Evolutionary conservation across 2,329 filamentous ascomycete genomes (phyloP), one percentile per base, ranked within the genome.

Genomic region (Ophiostoma quercus): DNA sequence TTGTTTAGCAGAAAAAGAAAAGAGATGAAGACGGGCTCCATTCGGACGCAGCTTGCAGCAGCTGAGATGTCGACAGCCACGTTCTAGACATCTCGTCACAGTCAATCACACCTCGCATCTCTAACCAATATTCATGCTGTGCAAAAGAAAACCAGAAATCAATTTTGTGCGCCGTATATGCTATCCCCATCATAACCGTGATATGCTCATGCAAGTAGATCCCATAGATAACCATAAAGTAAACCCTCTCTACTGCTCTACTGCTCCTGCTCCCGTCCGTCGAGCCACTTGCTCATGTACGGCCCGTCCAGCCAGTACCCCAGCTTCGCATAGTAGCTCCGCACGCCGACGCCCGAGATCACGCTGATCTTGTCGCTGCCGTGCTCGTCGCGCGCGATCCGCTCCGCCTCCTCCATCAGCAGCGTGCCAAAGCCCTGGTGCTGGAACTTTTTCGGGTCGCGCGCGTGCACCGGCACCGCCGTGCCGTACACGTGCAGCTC

Each of bases 401-500:
- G 86, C 81, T 98, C 95, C 0, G 95, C 96, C 81, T 98, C 94
- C 77, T 98, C 94, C 96, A 99, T 99, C 74, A 99, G 78, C 72
- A 99, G 79, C 1, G 95, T 99, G 66, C 95, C 95, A 74, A 96
- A 99, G 0, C 95, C 95, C 78, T 97, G 95, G 80, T 99, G 95
- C 82, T 99, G 95, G 80, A 98, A 98, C 80, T 98, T 98, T 79
- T 91, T 90, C 25, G 94, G 93, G 75, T 99, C 95, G 70, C 96
- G 87, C 9, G 93, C 94, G 79, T 99, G 95, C 65, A 99, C 92
- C 0, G 95, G 96, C n/a, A 99, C 95, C 0, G 96, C 95, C 25
- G 92, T 94, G 8, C 95, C 95, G 77, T 99, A 99, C 0, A 99
- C 95, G 79, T 99, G 95, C 69, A 99, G 83, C 79, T 99, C 95